These are phyloP conservation scores for Ilex asprella DNA, from an alignment of 257 asterid species.

Conservation along the genomic window DNA sequence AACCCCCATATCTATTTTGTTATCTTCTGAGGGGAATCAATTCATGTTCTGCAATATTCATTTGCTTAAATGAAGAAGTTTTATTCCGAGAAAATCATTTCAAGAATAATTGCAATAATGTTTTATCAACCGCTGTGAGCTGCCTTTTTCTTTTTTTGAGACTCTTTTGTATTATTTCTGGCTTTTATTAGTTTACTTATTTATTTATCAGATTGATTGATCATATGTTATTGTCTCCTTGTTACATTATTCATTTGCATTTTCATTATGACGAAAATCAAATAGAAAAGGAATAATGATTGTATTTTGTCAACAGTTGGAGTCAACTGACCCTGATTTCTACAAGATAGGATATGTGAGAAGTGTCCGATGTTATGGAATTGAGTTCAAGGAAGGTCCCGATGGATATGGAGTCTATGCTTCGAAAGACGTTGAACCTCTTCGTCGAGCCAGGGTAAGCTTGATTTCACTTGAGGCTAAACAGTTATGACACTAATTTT, in stretches of 20 bases:
- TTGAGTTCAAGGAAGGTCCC: conserved; percentile 95
- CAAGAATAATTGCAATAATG: too few species aligned
- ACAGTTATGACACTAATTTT: too few species aligned
- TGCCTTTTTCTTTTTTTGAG: too few species aligned
- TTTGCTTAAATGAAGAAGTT: too few species aligned
- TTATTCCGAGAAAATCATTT: too few species aligned
- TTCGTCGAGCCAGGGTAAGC: conserved; percentile 90
- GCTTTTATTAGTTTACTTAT: too few species aligned
- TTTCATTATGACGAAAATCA: conserved; percentile 1
- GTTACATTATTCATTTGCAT: neutral
- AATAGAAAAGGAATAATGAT: conserved; percentile 8
- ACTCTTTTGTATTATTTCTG: too few species aligned
- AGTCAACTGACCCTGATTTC: conserved; percentile 92
- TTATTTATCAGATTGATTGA: too few species aligned
- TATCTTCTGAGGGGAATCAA: too few species aligned
- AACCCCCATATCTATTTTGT: too few species aligned
- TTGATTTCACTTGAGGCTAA: neutral
- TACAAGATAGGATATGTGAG: conserved; percentile 86
- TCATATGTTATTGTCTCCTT: neutral
- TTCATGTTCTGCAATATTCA: too few species aligned
- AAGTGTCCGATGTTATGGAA: conserved; percentile 91
- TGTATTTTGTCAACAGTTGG: conserved; percentile 41
- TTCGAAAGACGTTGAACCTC: conserved; percentile 86
- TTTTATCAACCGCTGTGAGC: too few species aligned
- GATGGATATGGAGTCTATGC: conserved; percentile 97